Conservation (phyloP, 2,329 filamentous ascomycete genomes). For the Cryphonectria parasitica region DNA sequence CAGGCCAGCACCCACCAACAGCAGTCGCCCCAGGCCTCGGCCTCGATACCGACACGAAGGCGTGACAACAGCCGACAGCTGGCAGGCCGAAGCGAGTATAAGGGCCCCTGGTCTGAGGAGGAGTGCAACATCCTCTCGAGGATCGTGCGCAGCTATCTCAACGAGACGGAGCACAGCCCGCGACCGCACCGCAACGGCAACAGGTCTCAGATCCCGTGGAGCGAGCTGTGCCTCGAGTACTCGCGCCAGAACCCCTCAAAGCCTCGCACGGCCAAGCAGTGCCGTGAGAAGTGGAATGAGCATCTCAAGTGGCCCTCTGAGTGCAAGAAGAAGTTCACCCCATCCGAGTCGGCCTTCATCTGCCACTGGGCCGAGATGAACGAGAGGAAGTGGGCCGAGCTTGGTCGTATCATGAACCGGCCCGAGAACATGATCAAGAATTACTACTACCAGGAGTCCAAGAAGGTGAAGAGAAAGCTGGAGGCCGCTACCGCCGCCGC, state of each 20-base stretch:
- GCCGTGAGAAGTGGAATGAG: slow-evolving; percentile 90
- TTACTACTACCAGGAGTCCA: slow-evolving; percentile 65
- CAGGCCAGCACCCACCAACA: neutral
- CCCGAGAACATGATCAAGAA: slow-evolving; percentile 96
- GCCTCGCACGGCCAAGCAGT: slow-evolving; percentile 73
- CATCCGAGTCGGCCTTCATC: slow-evolving; percentile 73
- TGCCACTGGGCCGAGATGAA: slow-evolving; percentile 75
- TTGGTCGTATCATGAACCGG: slow-evolving; percentile 76
- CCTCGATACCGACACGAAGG: neutral
- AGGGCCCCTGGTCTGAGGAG: slow-evolving; percentile 10
- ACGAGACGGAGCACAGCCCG: neutral
- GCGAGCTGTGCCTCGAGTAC: slow-evolving; percentile 7
- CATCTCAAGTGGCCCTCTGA: slow-evolving; percentile 67
- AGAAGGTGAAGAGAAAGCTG: slow-evolving; percentile 18
- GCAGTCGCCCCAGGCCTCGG: neutral
- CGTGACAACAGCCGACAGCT: neutral
- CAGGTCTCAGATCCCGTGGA: slow-evolving; percentile 1
- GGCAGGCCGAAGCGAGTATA: neutral
- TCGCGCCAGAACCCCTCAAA: slow-evolving; percentile 5
- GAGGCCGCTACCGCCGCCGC: neutral
- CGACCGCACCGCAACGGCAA: slow-evolving; percentile 5
- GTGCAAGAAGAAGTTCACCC: slow-evolving; percentile 53
- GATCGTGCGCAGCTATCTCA: neutral
- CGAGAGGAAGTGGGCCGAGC: slow-evolving; percentile 91
- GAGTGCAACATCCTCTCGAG: neutral